Conservation (phyloP, 306 rosid genomes). For the Castanea sativa region DNA sequence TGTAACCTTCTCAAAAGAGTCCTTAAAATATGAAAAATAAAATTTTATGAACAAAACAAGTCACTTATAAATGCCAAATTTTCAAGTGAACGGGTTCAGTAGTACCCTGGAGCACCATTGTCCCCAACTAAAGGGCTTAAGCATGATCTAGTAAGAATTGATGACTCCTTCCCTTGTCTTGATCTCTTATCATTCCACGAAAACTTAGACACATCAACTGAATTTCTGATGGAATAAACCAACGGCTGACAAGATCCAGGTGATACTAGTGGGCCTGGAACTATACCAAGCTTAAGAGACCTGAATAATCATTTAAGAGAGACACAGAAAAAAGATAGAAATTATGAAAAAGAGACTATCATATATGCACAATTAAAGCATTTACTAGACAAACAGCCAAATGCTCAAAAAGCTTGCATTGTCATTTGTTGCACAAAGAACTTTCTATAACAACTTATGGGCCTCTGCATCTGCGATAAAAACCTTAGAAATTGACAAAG, state of each 20-base stretch:
- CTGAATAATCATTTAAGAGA: slow-evolving; percentile 42
- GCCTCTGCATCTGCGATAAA: neutral
- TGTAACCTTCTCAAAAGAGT: slow-evolving; percentile 76
- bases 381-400: slow-evolving; percentile 6
- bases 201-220: slow-evolving; percentile 76
- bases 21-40: slow-evolving; percentile 48
- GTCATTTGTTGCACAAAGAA: neutral
- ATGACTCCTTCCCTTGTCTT: slow-evolving; percentile 95
- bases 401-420: slow-evolving; percentile 4
- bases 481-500: neutral
- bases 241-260: slow-evolving; percentile 77
- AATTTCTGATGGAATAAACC: slow-evolving; percentile 54
- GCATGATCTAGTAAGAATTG: slow-evolving; percentile 84
- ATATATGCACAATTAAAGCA: slow-evolving; percentile 12
- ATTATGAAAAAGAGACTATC: neutral
- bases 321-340: neutral
- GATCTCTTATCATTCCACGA: slow-evolving; percentile 98
- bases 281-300: slow-evolving; percentile 93
- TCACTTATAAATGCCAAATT: slow-evolving; percentile 4
- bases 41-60: slow-evolving; percentile 16
- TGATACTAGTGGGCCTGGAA: slow-evolving; percentile 59
- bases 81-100: slow-evolving; percentile 22
- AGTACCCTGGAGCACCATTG: slow-evolving; percentile 78
- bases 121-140: slow-evolving; percentile 81
- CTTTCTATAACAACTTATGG: neutral